Evolutionary conservation across 257 asterid genomes (phyloP).

Genomic region (Nicotiana attenuata): DNA sequence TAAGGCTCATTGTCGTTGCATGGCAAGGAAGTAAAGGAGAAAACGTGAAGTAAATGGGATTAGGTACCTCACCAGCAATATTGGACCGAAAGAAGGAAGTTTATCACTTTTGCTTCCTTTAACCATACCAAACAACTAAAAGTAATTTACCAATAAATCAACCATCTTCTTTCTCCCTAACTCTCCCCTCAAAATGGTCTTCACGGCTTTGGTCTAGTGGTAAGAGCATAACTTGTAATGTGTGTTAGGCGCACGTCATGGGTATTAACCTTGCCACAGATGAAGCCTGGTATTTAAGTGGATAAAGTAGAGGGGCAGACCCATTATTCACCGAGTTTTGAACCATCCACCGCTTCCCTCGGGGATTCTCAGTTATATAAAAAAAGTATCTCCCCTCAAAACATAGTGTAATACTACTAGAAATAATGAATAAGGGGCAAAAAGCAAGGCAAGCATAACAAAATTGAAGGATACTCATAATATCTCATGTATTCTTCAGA

Average conservation of each 20-base stretch:
- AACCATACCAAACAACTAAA: background rate
- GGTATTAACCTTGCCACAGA: background rate
- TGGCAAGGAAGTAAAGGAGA: background rate
- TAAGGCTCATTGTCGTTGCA: background rate
- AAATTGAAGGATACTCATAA: constrained; percentile 23
- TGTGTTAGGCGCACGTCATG: background rate
- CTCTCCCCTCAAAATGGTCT: background rate
- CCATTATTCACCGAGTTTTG: background rate
- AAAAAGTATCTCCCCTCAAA: background rate
- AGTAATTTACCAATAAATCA: background rate
- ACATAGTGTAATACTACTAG: background rate
- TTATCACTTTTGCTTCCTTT: background rate
- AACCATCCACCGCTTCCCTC: background rate
- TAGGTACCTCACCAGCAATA: background rate
- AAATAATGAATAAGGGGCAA: background rate
- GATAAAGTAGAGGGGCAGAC: background rate
- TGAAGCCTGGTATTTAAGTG: background rate
- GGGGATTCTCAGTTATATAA: background rate
- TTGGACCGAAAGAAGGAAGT: background rate
- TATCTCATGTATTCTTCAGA: constrained; percentile 22
- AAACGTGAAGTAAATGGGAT: too few relatives aligned
- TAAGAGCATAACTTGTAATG: background rate
- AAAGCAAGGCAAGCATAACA: background rate
- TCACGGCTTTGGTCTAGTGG: background rate
- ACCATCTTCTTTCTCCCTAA: background rate